Conservation (phyloP, 805 yeast species). For the Kregervanrija pseudodelftensis region DNA sequence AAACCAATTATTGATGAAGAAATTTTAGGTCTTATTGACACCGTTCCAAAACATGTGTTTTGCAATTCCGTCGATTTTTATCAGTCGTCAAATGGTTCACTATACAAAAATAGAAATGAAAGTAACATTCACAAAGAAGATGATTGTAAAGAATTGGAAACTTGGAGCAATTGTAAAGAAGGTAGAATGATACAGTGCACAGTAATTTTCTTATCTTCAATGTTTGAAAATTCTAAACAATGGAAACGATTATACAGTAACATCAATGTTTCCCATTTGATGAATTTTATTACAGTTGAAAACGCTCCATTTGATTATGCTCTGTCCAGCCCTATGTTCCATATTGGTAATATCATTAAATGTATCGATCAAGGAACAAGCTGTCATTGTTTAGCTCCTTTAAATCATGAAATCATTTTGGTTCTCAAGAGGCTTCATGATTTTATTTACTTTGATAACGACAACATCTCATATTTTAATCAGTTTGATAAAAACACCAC, state of each 20-base stretch:
- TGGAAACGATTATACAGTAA: constrained; percentile 36
- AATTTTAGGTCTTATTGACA: constrained; percentile 36
- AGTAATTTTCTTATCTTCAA: constrained; percentile 42
- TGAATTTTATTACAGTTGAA: constrained; percentile 39
- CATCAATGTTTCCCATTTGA: constrained; percentile 37
- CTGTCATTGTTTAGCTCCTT: constrained; percentile 34
- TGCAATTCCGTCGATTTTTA: constrained; percentile 40
- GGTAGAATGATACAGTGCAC: constrained; percentile 45
- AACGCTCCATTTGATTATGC: constrained; percentile 59
- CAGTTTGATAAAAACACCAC: constrained; percentile 24
- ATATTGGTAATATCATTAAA: constrained; percentile 47
- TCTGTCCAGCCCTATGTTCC: constrained; percentile 45
- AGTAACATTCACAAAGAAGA: constrained; percentile 35
- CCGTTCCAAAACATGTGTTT: constrained; percentile 33
- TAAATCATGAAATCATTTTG: constrained; percentile 12
- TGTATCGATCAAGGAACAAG: constrained; percentile 50
- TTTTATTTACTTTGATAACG: constrained; percentile 23
- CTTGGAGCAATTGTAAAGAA: constrained; percentile 47
- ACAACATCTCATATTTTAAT: constrained; percentile 31
- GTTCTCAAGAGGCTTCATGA: constrained; percentile 14
- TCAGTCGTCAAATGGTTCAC: constrained; percentile 30
- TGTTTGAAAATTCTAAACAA: constrained; percentile 44
- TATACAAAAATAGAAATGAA: constrained; percentile 37
- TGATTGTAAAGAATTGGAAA: constrained; percentile 31
- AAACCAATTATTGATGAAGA: constrained; percentile 51